A percentile compares a stretch with the other conserved stretches of the same genome.
These are phyloP conservation scores for Penicillium cataractarum DNA, from an alignment of 495 filamentous ascomycete species.

Conservation along the genomic window DNA sequence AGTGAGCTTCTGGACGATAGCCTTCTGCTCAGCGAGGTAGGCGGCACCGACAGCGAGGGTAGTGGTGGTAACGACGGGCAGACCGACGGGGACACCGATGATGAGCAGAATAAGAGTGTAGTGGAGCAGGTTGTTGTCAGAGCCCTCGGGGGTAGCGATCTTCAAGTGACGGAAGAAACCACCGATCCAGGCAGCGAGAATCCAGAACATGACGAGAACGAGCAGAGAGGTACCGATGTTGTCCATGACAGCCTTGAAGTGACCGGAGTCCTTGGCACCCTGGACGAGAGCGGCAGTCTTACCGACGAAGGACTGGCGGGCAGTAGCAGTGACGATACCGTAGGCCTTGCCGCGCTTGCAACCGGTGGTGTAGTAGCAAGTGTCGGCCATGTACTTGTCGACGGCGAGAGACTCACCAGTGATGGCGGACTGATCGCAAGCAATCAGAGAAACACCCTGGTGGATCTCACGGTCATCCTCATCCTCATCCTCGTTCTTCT, in stretches of 20 bases:
- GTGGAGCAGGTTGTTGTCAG: constrained; percentile 60
- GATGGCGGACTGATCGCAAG: constrained; percentile 74
- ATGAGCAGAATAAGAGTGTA: constrained; percentile 71
- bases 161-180: constrained; percentile 74
- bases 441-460: constrained; percentile 65
- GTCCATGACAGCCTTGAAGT: constrained; percentile 86
- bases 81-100: constrained; percentile 76
- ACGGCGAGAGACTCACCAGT: constrained; percentile 78
- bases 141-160: constrained; percentile 63
- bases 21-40: constrained; percentile 74
- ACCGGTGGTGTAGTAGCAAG: constrained; percentile 74
- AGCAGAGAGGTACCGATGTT: constrained; percentile 74
- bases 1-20: constrained; percentile 76
- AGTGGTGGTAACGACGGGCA: constrained; percentile 74
- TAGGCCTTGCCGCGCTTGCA: constrained; percentile 80
- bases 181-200: constrained; percentile 73
- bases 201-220: constrained; percentile 74
- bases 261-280: constrained; percentile 70
- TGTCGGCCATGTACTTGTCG: constrained; percentile 77
- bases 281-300: constrained; percentile 71
- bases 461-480: constrained; percentile 60
- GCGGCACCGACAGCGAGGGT: constrained; percentile 76
- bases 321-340: constrained; percentile 64
- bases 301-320: constrained; percentile 72
- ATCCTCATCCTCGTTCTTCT: constrained; percentile 61